These are phyloP conservation scores for Cladosporium phlei DNA, from an alignment of 2,329 filamentous ascomycete species.

Conservation along the genomic window DNA sequence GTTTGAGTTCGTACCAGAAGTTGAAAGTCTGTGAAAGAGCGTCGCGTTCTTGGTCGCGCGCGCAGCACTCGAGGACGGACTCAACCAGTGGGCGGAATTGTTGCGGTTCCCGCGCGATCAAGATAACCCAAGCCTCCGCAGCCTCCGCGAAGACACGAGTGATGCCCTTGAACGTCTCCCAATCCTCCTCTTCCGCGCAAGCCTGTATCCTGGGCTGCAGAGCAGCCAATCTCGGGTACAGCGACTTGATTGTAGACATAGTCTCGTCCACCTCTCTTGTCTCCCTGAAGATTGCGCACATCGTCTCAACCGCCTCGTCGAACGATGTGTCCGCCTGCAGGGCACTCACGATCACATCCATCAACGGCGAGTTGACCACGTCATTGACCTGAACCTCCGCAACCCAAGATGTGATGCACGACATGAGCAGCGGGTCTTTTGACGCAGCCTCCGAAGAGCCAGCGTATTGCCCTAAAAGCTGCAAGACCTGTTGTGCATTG, in stretches of 20 bases:
- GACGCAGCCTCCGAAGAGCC: slow-evolving; percentile 86
- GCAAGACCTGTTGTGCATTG: slow-evolving; percentile 82
- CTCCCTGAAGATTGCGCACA: slow-evolving; percentile 87
- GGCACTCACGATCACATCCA: slow-evolving; percentile 75
- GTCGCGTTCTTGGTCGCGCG: slow-evolving; percentile 80
- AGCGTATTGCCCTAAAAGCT: slow-evolving; percentile 81
- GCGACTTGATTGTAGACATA: slow-evolving; percentile 69
- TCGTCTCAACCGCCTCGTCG: slow-evolving; percentile 82
- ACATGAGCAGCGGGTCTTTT: slow-evolving; percentile 82
- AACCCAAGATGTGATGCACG: slow-evolving; percentile 96
- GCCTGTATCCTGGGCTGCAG: slow-evolving; percentile 72
- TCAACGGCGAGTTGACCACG: slow-evolving; percentile 78
- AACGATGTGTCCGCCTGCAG: slow-evolving; percentile 72
- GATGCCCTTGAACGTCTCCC: slow-evolving; percentile 78
- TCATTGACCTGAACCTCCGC: slow-evolving; percentile 81
- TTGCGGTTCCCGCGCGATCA: slow-evolving; percentile 76
- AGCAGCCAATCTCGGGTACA: slow-evolving; percentile 75
- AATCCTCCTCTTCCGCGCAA: slow-evolving; percentile 73
- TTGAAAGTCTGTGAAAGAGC: slow-evolving; percentile 90
- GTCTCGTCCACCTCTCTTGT: slow-evolving; percentile 92
- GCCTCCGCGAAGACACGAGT: slow-evolving; percentile 90
- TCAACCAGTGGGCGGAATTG: slow-evolving; percentile 85
- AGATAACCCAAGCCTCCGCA: slow-evolving; percentile 88
- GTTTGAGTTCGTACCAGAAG: slow-evolving; percentile 98
- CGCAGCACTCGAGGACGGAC: slow-evolving; percentile 84